phyloP scores from a whole-genome alignment of 805 yeast genomes.

The Cyberlindnera lachancei region DNA sequence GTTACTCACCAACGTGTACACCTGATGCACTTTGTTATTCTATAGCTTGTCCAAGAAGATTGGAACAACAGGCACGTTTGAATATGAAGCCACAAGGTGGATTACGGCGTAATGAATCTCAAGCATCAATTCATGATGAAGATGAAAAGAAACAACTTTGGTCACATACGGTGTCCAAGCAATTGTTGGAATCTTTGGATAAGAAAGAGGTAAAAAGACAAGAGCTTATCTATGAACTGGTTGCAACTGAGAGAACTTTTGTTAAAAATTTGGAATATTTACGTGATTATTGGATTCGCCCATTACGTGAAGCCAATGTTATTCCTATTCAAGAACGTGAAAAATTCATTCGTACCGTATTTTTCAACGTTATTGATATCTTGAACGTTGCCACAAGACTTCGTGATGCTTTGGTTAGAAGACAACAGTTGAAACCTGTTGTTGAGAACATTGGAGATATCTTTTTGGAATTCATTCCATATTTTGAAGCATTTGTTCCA shows the following conservation, averaged over 20 bases:
- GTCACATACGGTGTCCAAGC: constrained; percentile 86
- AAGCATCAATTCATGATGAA: constrained; percentile 63
- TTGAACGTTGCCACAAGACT: constrained; percentile 75
- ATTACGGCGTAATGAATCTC: constrained; percentile 64
- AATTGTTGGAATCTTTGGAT: constrained; percentile 67
- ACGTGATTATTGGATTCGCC: constrained; percentile 90
- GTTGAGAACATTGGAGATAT: constrained; percentile 85
- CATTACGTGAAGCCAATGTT: constrained; percentile 76
- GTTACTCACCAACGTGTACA: constrained; percentile 96
- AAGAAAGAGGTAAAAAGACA: constrained; percentile 87
- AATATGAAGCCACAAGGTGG: constrained; percentile 87
- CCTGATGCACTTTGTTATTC: constrained; percentile 84
- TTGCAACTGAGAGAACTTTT: constrained; percentile 90
- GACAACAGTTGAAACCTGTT: constrained; percentile 81
- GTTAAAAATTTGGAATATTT: constrained; percentile 91
- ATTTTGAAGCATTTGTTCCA: constrained; percentile 85
- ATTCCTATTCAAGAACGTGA: constrained; percentile 88
- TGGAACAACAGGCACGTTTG: constrained; percentile 91
- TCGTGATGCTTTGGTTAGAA: constrained; percentile 80
- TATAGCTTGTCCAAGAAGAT: constrained; percentile 90
- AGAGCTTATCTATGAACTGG: constrained; percentile 89
- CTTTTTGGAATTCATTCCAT: constrained; percentile 73
- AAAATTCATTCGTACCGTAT: constrained; percentile 84
- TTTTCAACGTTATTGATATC: constrained; percentile 83
- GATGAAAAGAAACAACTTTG: constrained; percentile 81